Conservation (phyloP, 2,329 filamentous ascomycete genomes). For the Colletotrichum ledebouriae region DNA sequence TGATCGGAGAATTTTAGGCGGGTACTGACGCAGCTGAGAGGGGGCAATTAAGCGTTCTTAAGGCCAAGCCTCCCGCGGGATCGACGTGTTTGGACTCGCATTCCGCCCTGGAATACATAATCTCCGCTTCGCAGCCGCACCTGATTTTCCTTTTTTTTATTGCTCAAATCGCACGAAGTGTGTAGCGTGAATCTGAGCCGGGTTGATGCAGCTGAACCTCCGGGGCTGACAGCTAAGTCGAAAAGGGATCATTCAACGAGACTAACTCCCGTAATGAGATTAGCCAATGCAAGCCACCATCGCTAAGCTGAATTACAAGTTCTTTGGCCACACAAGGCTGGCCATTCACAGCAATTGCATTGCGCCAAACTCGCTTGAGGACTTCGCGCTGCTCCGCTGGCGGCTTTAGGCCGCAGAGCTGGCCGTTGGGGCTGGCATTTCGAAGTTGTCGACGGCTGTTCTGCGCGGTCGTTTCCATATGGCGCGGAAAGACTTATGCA, state of each 20-base stretch:
- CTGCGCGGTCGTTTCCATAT: too few species aligned
- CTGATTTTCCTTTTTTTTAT: neutral
- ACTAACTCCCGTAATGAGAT: neutral
- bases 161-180: neutral
- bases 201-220: conserved; percentile 25
- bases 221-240: conserved; percentile 30
- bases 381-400: too few species aligned
- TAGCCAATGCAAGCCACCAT: neutral
- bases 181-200: neutral
- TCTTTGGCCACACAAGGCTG: conserved; percentile 6
- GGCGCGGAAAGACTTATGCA: too few species aligned
- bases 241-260: conserved; percentile 11
- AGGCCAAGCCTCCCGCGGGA: neutral
- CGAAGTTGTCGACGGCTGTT: too few species aligned
- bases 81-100: neutral
- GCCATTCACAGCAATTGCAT: conserved; percentile 14
- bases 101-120: neutral
- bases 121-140: conserved; percentile 15
- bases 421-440: too few species aligned
- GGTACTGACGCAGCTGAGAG: too few species aligned
- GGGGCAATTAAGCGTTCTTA: conserved; percentile 9
- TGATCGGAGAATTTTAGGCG: neutral
- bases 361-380: neutral
- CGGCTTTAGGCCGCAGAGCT: too few species aligned
- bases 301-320: too few species aligned